Conservation (phyloP, 2,329 filamentous ascomycete species). For the Aspergillaceae sp. region DNA sequence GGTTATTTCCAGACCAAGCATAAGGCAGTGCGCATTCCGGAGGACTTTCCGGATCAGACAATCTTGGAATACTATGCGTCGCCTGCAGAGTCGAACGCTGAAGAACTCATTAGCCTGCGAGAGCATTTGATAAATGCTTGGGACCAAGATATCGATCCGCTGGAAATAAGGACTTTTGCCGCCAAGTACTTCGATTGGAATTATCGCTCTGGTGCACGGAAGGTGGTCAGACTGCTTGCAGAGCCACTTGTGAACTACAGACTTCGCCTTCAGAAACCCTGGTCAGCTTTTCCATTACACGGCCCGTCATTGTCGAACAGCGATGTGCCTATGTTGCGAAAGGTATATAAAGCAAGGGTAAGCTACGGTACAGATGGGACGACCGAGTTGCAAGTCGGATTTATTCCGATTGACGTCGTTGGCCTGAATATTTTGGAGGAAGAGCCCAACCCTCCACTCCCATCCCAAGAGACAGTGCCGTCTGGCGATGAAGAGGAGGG, state of each 20-base stretch:
- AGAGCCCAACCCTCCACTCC: conserved; percentile 50
- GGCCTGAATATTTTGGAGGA: conserved; percentile 68
- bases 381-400: conserved; percentile 70
- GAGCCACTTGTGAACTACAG: conserved; percentile 63
- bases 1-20: conserved; percentile 71
- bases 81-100: conserved; percentile 63
- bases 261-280: conserved; percentile 35
- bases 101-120: conserved; percentile 49
- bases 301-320: conserved; percentile 31
- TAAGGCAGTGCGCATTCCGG: conserved; percentile 64
- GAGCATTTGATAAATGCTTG: conserved; percentile 45
- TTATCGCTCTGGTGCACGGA: conserved; percentile 66
- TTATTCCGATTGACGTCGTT: conserved; percentile 66
- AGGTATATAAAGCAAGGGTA: conserved; percentile 57
- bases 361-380: conserved; percentile 68
- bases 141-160: conserved; percentile 56
- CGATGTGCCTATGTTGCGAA: conserved; percentile 52
- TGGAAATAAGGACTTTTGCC: conserved; percentile 63
- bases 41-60: conserved; percentile 69
- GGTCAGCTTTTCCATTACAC: conserved; percentile 21
- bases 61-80: conserved; percentile 81
- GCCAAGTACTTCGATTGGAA: conserved; percentile 81
- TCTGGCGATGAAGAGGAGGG: conserved; percentile 24
- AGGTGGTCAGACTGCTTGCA: conserved; percentile 72
- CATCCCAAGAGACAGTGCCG: conserved; percentile 19